These are phyloP conservation scores for Hyparrhenia diplandra DNA, from an alignment of 176 grass and related monocot species.

Conservation along the genomic window DNA sequence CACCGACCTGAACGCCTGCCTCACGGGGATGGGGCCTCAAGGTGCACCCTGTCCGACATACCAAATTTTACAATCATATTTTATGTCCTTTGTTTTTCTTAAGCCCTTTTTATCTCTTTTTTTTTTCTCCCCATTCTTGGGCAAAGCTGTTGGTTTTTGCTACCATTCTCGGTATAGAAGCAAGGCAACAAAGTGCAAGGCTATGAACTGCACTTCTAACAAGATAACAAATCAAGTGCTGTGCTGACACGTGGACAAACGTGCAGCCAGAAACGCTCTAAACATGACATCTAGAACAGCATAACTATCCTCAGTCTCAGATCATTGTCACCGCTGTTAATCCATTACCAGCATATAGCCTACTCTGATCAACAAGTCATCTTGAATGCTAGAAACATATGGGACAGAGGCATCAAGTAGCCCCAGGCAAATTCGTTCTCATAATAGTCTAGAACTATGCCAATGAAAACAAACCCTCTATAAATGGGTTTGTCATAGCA, in stretches of 20 bases:
- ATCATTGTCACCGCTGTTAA: not conserved
- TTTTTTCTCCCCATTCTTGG: not conserved
- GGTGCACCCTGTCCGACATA: not conserved
- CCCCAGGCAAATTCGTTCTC: not conserved
- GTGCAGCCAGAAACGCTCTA: not conserved
- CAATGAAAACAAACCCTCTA: slow-evolving; percentile 15
- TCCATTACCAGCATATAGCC: not conserved
- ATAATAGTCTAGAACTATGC: not conserved
- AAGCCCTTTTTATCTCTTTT: not conserved
- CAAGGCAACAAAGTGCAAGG: not conserved
- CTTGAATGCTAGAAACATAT: not conserved
- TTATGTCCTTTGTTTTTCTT: not conserved
- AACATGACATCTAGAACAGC: not conserved
- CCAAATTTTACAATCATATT: not conserved
- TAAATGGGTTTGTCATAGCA: slow-evolving; percentile 11
- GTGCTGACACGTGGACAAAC: not conserved
- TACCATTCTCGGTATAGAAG: not conserved
- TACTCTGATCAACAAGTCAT: not conserved
- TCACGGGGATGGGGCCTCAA: not conserved
- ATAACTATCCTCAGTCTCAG: not conserved
- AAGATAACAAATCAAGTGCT: not conserved
- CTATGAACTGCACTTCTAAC: not conserved
- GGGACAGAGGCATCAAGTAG: not conserved
- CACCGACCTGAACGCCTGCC: not conserved
- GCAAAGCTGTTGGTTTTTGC: not conserved